Evolutionary conservation across 2,329 filamentous ascomycete species (phyloP), one percentile per base, ranked within the genome.

Genomic region (Penicillium italicum): DNA sequence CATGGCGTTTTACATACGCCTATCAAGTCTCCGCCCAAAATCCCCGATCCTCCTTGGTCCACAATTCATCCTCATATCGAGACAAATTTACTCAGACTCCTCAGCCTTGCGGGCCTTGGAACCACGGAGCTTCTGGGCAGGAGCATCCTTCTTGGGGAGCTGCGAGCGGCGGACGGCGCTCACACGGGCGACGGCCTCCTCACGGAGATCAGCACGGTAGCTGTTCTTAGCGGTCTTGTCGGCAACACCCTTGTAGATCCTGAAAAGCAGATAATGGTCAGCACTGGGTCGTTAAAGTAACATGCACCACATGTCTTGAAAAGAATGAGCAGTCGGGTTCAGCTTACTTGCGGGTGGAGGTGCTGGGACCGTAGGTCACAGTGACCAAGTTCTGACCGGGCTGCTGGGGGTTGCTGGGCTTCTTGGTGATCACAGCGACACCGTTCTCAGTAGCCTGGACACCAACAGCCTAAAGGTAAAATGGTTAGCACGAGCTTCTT

Each of bases 191-290:
- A 97, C 87, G 69, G 93, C 92, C 71, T 82, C 82, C 72, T 84
- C 79, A 68, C 88, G 88, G 77, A 92, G 83, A 75, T 93, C 89
- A 70, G 83, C 71, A 69, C 89, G 90, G 88, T 97, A 99, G 74
- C 87, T 85, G 75, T 84, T 83, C 85, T 91, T 91, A 77, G 91
- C 88, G 69, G 87, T 85, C 76, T 82, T 81, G 82, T 85, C 88
- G 80, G 91, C 91, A 75, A 97, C 85, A 70, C 84, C 83, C 82
- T 89, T 90, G 87, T 92, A 97, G 80, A 89, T 88, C 85, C 91
- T 94, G 65, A 48, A 63, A 49, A 33, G 22, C 8, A 50, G 18
- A 50, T 31, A 52, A 14, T 7, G 9, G 41, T 36, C 16, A 55
- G 53, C 44, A 42, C 20, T n/a, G 41, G 38, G 36, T 62, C 33